Evolutionary conservation across 2,329 filamentous ascomycete genomes (phyloP), one percentile per base, ranked within the genome.

Genomic region (Pyrenochaeta sp.): DNA sequence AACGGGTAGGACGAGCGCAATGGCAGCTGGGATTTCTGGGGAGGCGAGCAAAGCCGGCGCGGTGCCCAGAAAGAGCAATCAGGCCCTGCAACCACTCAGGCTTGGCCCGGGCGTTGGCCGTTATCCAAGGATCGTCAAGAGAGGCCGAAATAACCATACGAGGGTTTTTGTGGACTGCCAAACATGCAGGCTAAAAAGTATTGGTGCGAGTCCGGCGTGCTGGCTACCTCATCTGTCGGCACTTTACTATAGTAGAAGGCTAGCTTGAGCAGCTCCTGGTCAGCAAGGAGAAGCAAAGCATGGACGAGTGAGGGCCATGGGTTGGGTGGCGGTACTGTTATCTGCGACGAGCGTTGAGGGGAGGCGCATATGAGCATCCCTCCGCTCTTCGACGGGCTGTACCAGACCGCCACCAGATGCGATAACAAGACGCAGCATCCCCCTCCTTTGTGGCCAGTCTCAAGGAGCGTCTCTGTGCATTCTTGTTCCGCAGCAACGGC

Each of bases 121-220:
- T 53, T 61, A 36, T 52, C 28, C 48, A 58, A 48, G 50, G 39
- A 59, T 63, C 51, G 50, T 30, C 54, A 54, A 57, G 49, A 62
- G 59, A 52, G 50, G 54, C 65, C 64, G 65, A 68, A 68, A 67
- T 68, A 50, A 44, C 59, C 48, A 56, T 59, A 67, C 66, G 62
- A 64, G 57, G 52, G 30, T 45, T 52, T 61, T 55, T 62, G 60
- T 64, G 65, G 67, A 59, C 47, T 50, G 44, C 48, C 37, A 22
- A 45, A 25, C 6, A 39, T 2, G 6, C 24, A 10, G 22, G 51
- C 25, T 40, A 37, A 54, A 19, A 42, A 28, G 32, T 43, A 25
- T 53, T 64, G 59, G 59, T 52, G 54, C 30, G 49, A 46, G 48
- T 19, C 58, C 45, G 54, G 54, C 51, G 54, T 24, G 40, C 50